Evolutionary conservation across 2,329 filamentous ascomycete genomes (phyloP), one percentile per base, ranked within the genome.

Genomic region (Achaetomium macrosporum): DNA sequence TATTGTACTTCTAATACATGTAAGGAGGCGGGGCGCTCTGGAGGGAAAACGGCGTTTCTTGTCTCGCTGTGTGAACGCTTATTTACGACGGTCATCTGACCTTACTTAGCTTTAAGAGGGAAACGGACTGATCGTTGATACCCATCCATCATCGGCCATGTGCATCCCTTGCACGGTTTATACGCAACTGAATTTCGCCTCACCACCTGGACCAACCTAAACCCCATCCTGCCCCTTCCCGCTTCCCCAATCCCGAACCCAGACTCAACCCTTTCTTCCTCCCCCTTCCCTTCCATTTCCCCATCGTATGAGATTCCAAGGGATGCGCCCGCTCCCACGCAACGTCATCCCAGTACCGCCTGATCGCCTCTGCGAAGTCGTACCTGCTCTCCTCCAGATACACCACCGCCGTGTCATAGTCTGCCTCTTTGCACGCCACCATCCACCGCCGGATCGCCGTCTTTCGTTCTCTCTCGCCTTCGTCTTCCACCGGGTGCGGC

Each of bases 371-470:
- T 3, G 82, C 79, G 15, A 91, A 71, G 60, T 90, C 76, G 66
- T 87, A 89, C 8, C 76, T 75, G 19, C 76, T 73, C 66, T 88
- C 84, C 63, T 89, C 79, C 41, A 93, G 75, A 66, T 93, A 93
- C 17, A 91, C 66, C 29, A 87, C 66, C 1, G 88, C 88, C 47
- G 90, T 74, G 64, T 90, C 85, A 70, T 84, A 91, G 73, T 91
- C 85, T 20, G 80, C 73, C 29, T 88, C 85, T 66, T 92, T 92
- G 70, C 84, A 88, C 1, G 77, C 76, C 2, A 89, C 82, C 88
- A 91, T 91, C 75, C 85, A 92, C 56, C 85, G 79, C 40, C 88
- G 76, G 33, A 92, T 76, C 64, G 84, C 84, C 16, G 73, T 76
- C 69, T 88, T 91, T 57, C 83, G 77, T 46, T 78, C 73, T 69